Base-by-base conservation (phyloP, 495 filamentous ascomycete genomes). In the Aspergillus bertholletiae region DNA sequence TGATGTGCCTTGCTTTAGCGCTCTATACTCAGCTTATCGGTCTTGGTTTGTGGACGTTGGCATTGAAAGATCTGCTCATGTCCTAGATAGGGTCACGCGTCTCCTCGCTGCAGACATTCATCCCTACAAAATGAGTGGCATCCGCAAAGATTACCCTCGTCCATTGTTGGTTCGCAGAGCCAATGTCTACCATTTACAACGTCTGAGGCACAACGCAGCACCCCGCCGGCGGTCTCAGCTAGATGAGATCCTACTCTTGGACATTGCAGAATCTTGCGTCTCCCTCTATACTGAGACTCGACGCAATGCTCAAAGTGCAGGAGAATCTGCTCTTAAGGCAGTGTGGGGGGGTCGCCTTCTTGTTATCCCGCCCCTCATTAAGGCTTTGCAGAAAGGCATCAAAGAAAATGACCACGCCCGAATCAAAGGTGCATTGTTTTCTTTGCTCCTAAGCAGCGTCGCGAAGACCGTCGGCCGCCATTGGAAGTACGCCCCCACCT, bases 11-110 rank as follows among this genome's bases (percentile, higher is more conserved):
- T 96, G 91, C 71, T 99, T 97, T 70, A 95, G 88, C 28, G 83
- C 92, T 22, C 68, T 99, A 11, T 99, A 97, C 68, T 89, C 85
- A 22, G 87, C 94, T 1, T 99, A 96, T 69, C 77, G 88, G 15
- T 91, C 87, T n/a, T 99, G 91, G 90, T 96, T 99, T 62, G 88
- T 95, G 7, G 94, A 99, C 60, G 91, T 97, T 43, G 95, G 95
- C 18, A 95, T 96, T 54, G 94, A 99, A 64, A 78, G 94, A 53
- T 96, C 92, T 8, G 93, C 94, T 6, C 95, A 96, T 66, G 89
- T 94, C 9, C 74, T 99, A 26, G 94, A 99, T 63, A 80, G 95
- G 22, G 84, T 97, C 12, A 82, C 84, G 7, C 81, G 90, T 43
- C 81, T 99, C 11, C 85, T 96, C 53, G 80, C 82, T 51, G 86